Evolutionary conservation across 805 yeast genomes (phyloP).

Genomic region (Dipodascus albidus): DNA sequence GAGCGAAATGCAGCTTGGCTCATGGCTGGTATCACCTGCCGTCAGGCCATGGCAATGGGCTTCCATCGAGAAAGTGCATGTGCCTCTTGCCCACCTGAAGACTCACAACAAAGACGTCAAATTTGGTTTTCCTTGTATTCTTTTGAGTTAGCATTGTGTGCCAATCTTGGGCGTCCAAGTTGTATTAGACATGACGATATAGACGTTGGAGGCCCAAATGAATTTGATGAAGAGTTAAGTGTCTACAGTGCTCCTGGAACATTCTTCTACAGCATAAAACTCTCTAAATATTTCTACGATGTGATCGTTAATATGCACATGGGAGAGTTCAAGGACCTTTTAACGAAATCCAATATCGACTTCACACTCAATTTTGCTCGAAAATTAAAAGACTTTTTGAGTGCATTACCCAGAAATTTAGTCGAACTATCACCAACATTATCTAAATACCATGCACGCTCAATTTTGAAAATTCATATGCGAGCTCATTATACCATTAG

Average conservation of each 20-base stretch:
- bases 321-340: not conserved
- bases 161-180: conserved; percentile 7
- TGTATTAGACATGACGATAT: conserved; percentile 1
- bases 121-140: conserved; percentile 7
- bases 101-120: conserved; percentile 2
- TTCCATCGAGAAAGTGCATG: conserved; percentile 3
- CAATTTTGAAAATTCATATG: not conserved
- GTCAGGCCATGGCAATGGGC: conserved; percentile 7
- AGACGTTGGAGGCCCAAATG: not conserved
- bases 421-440: conserved; percentile 1
- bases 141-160: conserved; percentile 6
- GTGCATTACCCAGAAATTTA: not conserved
- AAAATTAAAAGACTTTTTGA: not conserved
- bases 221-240: not conserved
- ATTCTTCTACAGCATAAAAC: not conserved
- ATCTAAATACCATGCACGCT: not conserved
- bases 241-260: not conserved
- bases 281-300: not conserved
- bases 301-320: not conserved
- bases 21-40: conserved; percentile 4
- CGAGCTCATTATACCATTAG: conserved; percentile 1
- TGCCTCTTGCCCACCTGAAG: conserved; percentile 1
- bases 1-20: conserved; percentile 7
- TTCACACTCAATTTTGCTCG: not conserved
- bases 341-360: not conserved